Base-by-base conservation (phyloP, 768 basidiomycete species). In the Imleria badia region DNA sequence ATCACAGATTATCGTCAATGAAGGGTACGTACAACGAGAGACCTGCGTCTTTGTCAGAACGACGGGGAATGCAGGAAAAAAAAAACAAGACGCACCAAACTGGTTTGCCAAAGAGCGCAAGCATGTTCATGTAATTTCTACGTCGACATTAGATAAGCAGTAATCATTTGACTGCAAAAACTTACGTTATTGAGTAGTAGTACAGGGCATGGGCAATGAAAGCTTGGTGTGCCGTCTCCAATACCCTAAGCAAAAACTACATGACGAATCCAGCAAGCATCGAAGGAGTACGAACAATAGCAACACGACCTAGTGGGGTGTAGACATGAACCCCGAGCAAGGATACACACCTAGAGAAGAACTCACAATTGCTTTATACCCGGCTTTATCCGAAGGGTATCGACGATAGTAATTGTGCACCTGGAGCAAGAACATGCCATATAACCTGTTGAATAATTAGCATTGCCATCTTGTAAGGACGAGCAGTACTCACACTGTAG, bases 361-460 rank as follows among this genome's bases (percentile, higher is more conserved):
- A 74, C 83, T 66, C 62, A 86, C 85, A 54, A 79, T 59, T 47
- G 66, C 51, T 66, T 83, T 86, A 64, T 82, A 81, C 22, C 75
- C 63, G 15, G 61, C 30, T 51, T 75, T 78, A 68, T 87, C 86
- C 33, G 73, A 72, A 53, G 79, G 79, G 69, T 81, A 87, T 44
- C 76, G 74, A 55, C 70, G 68, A 64, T 81, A 82, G 59, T 87
- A 87, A 29, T 73, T 72, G 65, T 78, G 80, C 8, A 77, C 70
- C 66, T 86, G 85, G 17, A 81, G 71, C 42, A 76, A 61, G 42
- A 85, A 72, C 30, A 84, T 72, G 19, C 85, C 84, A 65, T 80
- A 84, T 10, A 72, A 48, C 34, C 76, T 77, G 62, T 45, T 33
- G 35, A 35, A 77, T 61, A 45, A 66, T 73, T 59, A 76, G 55